Base-by-base conservation (phyloP, 805 yeast genomes). In the Wickerhamomyces kurtzmanii region DNA sequence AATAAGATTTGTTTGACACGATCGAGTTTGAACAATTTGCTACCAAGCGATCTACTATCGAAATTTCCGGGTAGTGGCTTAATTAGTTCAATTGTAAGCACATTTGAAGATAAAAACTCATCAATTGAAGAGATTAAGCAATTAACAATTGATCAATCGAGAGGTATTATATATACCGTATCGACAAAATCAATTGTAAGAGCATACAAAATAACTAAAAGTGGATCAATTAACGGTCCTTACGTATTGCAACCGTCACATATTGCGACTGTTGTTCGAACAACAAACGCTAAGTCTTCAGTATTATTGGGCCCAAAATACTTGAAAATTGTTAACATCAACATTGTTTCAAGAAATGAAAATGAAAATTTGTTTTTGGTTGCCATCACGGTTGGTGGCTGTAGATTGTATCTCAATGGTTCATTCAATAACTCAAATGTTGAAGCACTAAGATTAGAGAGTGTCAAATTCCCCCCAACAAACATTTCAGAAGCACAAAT, bases 381-480 rank as follows among this genome's bases (percentile, higher is more conserved):
- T 27, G 94, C 93, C 0, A 65, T 82, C 11, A 83, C 95, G 0
- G 63, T 73, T 26, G 79, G 75, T 36, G 96, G 96, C n/a, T 81
- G 83, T 40, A 69, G 96, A 39, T 59, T 86, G 15, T 76, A 71
- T 35, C 48, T 63, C 31, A 63, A 60, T 31, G 70, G 70, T 27
- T 57, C 61, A 6, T 37, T 53, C 5, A 46, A 54, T 12, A 35
- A 51, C 12, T 39, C 49, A 4, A 40, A 45, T 21, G 54, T 62
- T 3, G 57, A 57, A 31, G 65, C 65, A 4, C 38, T 63, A 26
- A 55, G 67, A 40, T 35, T 60, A 17, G 65, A 62, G 31, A 66
- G 73, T 22, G 65, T 75, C 31, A 72, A 71, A 42, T 75, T 74
- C 45, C 82, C 82, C n/a, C 82, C 83, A n/a, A 55, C 74, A 1